Evolutionary conservation across 345 rosid genomes (phyloP), one percentile per base, ranked within the genome.

Genomic region (Boechera retrofracta): DNA sequence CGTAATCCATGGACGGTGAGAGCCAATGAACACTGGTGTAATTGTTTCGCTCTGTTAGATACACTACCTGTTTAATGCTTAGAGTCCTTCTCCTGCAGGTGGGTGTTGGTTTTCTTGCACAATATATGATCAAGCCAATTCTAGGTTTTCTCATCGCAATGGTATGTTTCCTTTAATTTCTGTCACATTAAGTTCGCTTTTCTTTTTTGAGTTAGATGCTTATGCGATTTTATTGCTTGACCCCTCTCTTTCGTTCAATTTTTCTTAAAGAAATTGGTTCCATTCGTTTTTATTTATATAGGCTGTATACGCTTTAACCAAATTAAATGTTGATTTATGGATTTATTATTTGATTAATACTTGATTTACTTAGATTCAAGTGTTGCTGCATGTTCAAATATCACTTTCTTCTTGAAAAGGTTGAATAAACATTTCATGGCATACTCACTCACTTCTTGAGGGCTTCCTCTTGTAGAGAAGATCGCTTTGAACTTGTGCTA

Each of bases 1-100:
- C 89, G 91, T 72, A 95, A 95, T 69, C 99, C 96, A 35, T 92
- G 99, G 98, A 95, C 99, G 83, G 94, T 95, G 87, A 86, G 93
- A 65, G 58, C 41, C 44, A 33, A 54, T 41, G 75, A 13, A n/a
- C 7, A 38, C 31, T 52, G 7, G 4, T 54, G 73, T 76, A 56
- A 12, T 35, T 7, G 73, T 51, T 21, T 78, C 0, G 0, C 6
- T 53, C 31, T 69, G 52, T 53, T 35, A 39, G 70, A 66, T 67
- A 12, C 0, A 2, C 16, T 24, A 6, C 55, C 31, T 10, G 55
- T 53, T 70, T 67, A 51, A 79, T 39, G 28, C 28, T 61, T 49
- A 13, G 10, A 42, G 67, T 73, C 38, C n/a, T 62, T 64, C 3
- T 52, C 29, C 45, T 90, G 87, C 90, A 92, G 96, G 98, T 95